Base-by-base conservation (phyloP, 352 stramenopile genomes). In the Globisporangium cederbergense region DNA sequence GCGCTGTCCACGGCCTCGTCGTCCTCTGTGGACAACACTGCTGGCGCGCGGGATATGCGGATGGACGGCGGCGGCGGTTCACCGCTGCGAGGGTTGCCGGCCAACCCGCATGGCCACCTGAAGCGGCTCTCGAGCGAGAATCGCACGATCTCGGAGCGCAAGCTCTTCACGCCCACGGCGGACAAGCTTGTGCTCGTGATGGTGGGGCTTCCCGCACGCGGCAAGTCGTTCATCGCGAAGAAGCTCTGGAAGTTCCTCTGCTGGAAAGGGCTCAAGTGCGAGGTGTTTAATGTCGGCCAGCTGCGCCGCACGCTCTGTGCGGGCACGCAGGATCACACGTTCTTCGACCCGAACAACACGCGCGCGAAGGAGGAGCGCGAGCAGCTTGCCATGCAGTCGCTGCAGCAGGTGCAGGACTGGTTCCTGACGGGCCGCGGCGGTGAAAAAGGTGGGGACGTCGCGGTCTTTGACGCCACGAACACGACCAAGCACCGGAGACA, bases 171-270 rank as follows among this genome's bases (percentile, higher is more conserved):
- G 16, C 83, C 79, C 14, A 91, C 78, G 32, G 89, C 88, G 4
- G 94, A 98, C 72, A 98, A 98, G 64, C 78, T 99, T 14, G 91
- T 98, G 58, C 84, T 99, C 34, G 88, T 98, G 22, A 98, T 99
- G 91, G 95, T 98, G 28, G 96, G 96, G 0, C 71, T 99, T 8
- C 96, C 96, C 0, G 96, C 90, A 1, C 95, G 93, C 10, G 96
- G 96, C 54, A 99, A 99, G 72, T 98, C 95, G 57, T 97, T 98
- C 71, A 98, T 98, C 69, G 91, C 93, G 58, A 97, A 98, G 68
- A 97, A 97, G 61, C 74, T 93, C 2, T 81, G 75, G 59, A 91
- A 90, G 67, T 91, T 90, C 62, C 73, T 91, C 25, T 85, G 74
- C 60, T 94, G 85, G 85, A 94, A 92, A 59, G 85, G 85, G n/a